phyloP scores from a whole-genome alignment of 129 eudicot species.

The Lactuca saligna region DNA sequence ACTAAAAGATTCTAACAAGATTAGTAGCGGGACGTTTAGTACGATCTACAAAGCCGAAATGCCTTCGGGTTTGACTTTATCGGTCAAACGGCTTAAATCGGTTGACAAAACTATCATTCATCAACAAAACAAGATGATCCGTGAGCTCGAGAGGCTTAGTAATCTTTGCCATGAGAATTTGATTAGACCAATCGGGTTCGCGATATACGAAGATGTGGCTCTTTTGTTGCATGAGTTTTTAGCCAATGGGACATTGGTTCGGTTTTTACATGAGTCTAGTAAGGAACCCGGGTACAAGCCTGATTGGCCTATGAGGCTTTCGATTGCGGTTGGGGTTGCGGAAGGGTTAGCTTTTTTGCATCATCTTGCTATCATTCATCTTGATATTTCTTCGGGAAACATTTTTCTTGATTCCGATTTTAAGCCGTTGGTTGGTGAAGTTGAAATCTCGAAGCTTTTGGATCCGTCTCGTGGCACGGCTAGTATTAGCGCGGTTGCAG shows the following conservation, averaged over 20 bases:
- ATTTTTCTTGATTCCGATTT: slow-evolving; percentile 65
- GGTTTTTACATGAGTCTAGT: slow-evolving; percentile 61
- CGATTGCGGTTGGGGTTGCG: slow-evolving; percentile 87
- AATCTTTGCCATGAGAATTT: slow-evolving; percentile 76
- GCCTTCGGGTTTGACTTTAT: slow-evolving; percentile 91
- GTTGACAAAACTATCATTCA: slow-evolving; percentile 67
- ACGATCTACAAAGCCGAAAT: slow-evolving; percentile 81
- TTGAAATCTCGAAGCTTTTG: slow-evolving; percentile 91
- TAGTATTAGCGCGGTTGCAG: slow-evolving; percentile 98
- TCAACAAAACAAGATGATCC: slow-evolving; percentile 85
- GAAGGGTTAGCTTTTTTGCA: slow-evolving; percentile 94
- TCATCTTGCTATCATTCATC: slow-evolving; percentile 90
- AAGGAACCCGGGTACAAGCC: slow-evolving; percentile 69
- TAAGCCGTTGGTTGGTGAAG: slow-evolving; percentile 81
- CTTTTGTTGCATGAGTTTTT: slow-evolving; percentile 74
- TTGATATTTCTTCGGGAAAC: slow-evolving; percentile 96
- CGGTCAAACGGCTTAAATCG: slow-evolving; percentile 76
- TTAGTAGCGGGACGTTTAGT: slow-evolving; percentile 90
- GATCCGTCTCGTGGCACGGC: slow-evolving; percentile 98
- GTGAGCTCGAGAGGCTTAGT: slow-evolving; percentile 93
- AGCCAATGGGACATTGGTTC: slow-evolving; percentile 76
- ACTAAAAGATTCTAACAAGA: slow-evolving; percentile 72
- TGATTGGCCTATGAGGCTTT: slow-evolving; percentile 89
- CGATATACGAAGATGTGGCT: slow-evolving; percentile 78
- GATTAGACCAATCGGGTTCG: slow-evolving; percentile 79